Evolutionary conservation across 164 flowering plant species (phyloP).

Genomic region (Taxillus chinensis): DNA sequence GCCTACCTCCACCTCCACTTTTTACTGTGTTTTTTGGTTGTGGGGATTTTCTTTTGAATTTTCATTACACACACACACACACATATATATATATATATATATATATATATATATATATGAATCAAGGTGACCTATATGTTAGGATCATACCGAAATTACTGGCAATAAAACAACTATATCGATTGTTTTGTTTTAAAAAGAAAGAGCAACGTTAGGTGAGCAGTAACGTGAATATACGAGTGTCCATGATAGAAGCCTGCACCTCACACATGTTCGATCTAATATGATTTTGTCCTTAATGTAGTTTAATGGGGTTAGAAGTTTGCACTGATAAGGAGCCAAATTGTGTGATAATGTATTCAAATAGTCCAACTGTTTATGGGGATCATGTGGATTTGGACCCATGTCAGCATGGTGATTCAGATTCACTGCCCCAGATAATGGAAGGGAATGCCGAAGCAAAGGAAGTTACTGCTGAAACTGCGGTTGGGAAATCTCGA

Average conservation of each 20-base stretch:
- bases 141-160: no score
- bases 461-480: constrained; percentile 30
- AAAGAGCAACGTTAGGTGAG: neutral
- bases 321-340: constrained; percentile 39
- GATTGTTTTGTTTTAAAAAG: neutral
- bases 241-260: neutral
- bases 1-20: no score
- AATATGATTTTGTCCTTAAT: neutral
- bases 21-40: no score
- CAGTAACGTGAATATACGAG: neutral
- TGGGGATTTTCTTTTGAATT: no score
- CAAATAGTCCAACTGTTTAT: constrained; percentile 16
- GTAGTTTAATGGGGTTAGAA: constrained; percentile 35
- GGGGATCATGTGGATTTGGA: constrained; percentile 11
- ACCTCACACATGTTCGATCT: neutral
- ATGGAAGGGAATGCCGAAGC: constrained; percentile 22
- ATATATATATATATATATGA: no score
- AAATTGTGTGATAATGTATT: constrained; percentile 22
- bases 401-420: constrained; percentile 15
- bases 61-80: no score
- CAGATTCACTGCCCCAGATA: constrained; percentile 11
- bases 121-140: no score
- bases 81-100: no score
- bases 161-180: no score
- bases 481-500: constrained; percentile 11